Conservation (phyloP, 495 filamentous ascomycete genomes). For the Cladorrhinum samala region DNA sequence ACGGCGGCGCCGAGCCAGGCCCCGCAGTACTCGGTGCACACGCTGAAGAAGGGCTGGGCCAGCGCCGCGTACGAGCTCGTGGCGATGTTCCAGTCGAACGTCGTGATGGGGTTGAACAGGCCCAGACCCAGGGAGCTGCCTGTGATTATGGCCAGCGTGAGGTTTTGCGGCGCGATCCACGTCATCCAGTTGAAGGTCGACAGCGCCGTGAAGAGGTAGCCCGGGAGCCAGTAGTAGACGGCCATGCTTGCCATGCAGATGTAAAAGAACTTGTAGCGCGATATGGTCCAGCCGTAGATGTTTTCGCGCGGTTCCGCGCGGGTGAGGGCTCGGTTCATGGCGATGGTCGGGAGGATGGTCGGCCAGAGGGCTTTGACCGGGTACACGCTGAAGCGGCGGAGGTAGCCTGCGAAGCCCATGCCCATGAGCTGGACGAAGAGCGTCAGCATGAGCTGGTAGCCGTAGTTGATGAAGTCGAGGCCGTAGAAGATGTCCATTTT, state of each 20-base stretch:
- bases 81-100: conserved; percentile 31
- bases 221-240: conserved; percentile 34
- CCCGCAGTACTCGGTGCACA: conserved; percentile 24
- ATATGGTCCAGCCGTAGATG: conserved; percentile 34
- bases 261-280: conserved; percentile 35
- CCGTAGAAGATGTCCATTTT: conserved; percentile 23
- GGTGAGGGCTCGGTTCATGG: conserved; percentile 29
- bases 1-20: conserved; percentile 28
- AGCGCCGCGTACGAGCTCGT: conserved; percentile 28
- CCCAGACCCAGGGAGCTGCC: conserved; percentile 23
- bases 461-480: conserved; percentile 20
- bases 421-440: conserved; percentile 39
- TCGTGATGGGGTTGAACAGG: conserved; percentile 29
- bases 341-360: conserved; percentile 24
- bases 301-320: conserved; percentile 19
- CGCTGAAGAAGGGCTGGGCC: conserved; percentile 30
- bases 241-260: conserved; percentile 24
- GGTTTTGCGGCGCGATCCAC: conserved; percentile 32
- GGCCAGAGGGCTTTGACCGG: conserved; percentile 30
- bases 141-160: conserved; percentile 27
- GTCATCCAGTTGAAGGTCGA: conserved; percentile 38
- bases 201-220: conserved; percentile 32
- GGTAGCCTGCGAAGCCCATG: conserved; percentile 41
- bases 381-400: conserved; percentile 45
- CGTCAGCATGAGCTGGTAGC: conserved; percentile 35